Conservation (phyloP, 306 rosid species). For the Hippophae tibetana region DNA sequence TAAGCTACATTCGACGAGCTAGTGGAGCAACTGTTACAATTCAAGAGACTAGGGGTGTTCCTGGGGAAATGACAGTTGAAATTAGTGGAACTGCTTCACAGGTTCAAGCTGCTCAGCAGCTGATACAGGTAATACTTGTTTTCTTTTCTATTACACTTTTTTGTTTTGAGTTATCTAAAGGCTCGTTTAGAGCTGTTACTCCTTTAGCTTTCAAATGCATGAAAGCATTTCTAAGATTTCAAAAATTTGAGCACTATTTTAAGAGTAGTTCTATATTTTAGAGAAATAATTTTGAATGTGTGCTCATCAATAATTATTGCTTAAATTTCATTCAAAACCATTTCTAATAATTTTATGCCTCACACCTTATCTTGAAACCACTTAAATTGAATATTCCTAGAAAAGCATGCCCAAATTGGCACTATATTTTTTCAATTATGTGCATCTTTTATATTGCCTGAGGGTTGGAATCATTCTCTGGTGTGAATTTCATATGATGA, state of each 20-base stretch:
- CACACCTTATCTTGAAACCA: too few species aligned
- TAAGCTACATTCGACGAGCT: slow-evolving; percentile 91
- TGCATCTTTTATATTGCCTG: background rate
- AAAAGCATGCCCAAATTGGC: too few species aligned
- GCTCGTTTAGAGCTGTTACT: background rate
- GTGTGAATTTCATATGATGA: background rate
- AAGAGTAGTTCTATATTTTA: too few species aligned
- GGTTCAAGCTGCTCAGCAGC: slow-evolving; percentile 93
- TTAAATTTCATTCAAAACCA: too few species aligned
- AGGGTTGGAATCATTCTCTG: background rate
- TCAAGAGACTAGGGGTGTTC: slow-evolving; percentile 95
- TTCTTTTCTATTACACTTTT: slow-evolving; percentile 8
- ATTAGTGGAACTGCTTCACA: slow-evolving; percentile 90
- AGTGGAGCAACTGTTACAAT: slow-evolving; percentile 95
- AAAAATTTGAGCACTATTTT: too few species aligned
- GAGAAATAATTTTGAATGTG: too few species aligned
- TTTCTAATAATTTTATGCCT: too few species aligned
- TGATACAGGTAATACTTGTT: slow-evolving; percentile 65
- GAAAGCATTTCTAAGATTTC: too few species aligned
- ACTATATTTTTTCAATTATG: too few species aligned
- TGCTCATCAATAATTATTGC: too few species aligned
- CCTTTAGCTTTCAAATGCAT: background rate
- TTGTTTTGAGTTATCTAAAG: background rate
- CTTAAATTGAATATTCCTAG: too few species aligned
- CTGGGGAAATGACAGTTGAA: slow-evolving; percentile 98